Base-by-base conservation (phyloP, 805 yeast genomes). In the Kregervanrija fluxuum region DNA sequence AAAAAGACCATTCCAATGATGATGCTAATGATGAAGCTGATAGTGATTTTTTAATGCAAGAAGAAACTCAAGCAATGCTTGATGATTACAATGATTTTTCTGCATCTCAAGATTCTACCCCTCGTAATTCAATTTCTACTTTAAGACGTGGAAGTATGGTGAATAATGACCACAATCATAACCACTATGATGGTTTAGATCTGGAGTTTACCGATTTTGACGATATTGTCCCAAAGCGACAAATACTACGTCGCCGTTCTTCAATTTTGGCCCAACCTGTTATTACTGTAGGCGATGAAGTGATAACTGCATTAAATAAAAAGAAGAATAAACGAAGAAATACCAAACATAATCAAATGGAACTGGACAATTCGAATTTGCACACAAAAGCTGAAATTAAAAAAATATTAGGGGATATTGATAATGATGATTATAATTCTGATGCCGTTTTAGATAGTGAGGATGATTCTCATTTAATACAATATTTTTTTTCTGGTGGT, bases 401-500 rank as follows among this genome's bases (percentile, higher is more conserved):
- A 17, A 45, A 42, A 36, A 49, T 49, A 50, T 35, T 49, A 15
- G 53, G 53, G 6, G 44, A 47, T 4, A 39, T 43, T 16, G 22
- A 38, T 22, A 42, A 43, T 22, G 34, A 28, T 32, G 40, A 22
- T 13, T 38, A 43, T 30, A 38, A 44, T n/a, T 45, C 49, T 11
- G 42, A 49, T 33, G 49, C 49, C 8, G 40, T 45, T 16, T 42
- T 40, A 11, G 47, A 44, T 32, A 50, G 54, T 36, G 53, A 51
- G 30, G 48, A 81, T 57, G 90, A 84, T 55, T 71, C 84, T 4
- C 80, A 83, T 54, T 66, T 85, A 35, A 78, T 89, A 81, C 82
- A 82, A 57, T 84, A 85, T 61, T 82, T 85, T 52, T 81, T 85
- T 59, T 69, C 58, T 12, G 53, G 75, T 4, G 53, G 48, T 31